Base-by-base conservation (phyloP, 441 rosid genomes). In the Erodium moschatum region DNA sequence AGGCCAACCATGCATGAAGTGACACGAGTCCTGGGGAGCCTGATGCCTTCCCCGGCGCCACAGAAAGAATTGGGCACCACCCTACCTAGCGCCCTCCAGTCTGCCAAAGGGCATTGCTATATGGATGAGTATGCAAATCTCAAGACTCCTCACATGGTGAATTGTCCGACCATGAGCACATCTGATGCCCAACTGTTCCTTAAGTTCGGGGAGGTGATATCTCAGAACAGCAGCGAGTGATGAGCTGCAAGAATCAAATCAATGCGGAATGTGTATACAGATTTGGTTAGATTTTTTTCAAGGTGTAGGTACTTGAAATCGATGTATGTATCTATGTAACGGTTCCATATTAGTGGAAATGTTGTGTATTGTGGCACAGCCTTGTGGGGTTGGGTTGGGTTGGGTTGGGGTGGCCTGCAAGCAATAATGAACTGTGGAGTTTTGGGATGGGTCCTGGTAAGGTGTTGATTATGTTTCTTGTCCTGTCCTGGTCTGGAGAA, bases 1-100 rank as follows among this genome's bases (percentile, higher is more conserved):
- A 76, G 97, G 65, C 97, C 97, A 3, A 87, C 97, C 0, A 91
- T 94, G 97, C 97, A 91, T 31, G 91, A 89, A 73, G 96, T 94
- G 64, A 79, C 87, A 1, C 87, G 96, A 0, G 97, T 94, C 58
- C 84, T 94, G 0, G 80, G 83, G n/a, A 91, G 89, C 82, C 87
- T 91, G 24, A 64, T 80, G 67, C 86, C 85, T 8, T 19, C 77
- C 16, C n/a, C 67, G 4, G 4, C 64, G 0, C 83, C 84, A 7
- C 72, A 80, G 3, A 89, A 89, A 72, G 92, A 84, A 65, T 80
- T 79, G 64, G 71, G 71, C 48, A 70, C 75, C 0, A 40, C 71
- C 3, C 74, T 46, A 9, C 63, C 11, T 0, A 6, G 27, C 9
- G 18, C 63, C 0, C 76, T 80, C 11, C 73, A 85, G 1, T 72